phyloP scores from a whole-genome alignment of 306 rosid genomes.

The Begonia loranthoides region DNA sequence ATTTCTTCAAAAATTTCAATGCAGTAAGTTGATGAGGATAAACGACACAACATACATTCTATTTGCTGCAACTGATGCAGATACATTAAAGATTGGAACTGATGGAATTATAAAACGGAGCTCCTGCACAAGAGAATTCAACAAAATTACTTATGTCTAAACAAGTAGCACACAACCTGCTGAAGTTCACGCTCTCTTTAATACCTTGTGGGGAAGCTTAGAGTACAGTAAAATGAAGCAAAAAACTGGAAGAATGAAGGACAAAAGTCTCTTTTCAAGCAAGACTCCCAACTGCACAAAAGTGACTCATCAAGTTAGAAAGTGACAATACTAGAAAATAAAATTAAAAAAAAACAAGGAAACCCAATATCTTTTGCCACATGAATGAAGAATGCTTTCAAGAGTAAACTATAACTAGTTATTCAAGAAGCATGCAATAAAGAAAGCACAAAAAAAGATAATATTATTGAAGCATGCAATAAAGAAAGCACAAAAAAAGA shows the following conservation, averaged over 20 bases:
- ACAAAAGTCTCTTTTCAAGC: constrained; percentile 60
- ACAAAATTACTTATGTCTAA: background rate
- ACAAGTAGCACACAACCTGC: constrained; percentile 5
- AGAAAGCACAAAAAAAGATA: too few species aligned
- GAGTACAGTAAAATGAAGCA: constrained; percentile 77
- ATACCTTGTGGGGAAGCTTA: constrained; percentile 98
- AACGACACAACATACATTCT: constrained; percentile 54
- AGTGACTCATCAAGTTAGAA: constrained; percentile 18
- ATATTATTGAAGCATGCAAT: too few species aligned
- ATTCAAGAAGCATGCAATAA: too few species aligned
- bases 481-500: too few species aligned
- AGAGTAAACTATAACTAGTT: too few species aligned
- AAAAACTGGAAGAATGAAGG: constrained; percentile 47
- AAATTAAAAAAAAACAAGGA: background rate
- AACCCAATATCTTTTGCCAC: background rate
- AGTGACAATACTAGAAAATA: background rate
- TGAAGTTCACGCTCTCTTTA: background rate
- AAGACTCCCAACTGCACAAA: constrained; percentile 70
- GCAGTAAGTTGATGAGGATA: background rate
- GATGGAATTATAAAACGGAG: constrained; percentile 79
- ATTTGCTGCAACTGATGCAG: constrained; percentile 73
- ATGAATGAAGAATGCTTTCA: too few species aligned
- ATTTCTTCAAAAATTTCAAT: too few species aligned
- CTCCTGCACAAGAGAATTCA: constrained; percentile 55
- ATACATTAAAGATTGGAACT: constrained; percentile 80